Base-by-base conservation (phyloP, 257 asterid species). In the Solanum gracilifrons region DNA sequence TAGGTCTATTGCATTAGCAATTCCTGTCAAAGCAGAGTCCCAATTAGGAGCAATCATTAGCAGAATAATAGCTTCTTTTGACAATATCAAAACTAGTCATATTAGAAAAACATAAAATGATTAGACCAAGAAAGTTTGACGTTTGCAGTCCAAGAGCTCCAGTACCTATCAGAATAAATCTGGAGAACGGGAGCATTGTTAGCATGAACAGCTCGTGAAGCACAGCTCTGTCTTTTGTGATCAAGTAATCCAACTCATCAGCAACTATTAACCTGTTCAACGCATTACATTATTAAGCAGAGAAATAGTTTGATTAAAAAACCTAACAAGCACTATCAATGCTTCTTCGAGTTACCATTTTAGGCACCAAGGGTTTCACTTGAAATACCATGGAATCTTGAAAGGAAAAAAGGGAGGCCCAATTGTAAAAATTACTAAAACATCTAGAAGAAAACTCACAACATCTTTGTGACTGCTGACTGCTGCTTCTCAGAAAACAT, bases 161-260 rank as follows among this genome's bases (percentile, higher is more conserved):
- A 89, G 33, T 89, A 96, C 99, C 99, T 88, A 97, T 89, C 89
- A 97, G 91, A 89, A 97, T 94, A 91, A 98, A 97, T 93, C 92
- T 95, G 88, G 99, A 93, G 91, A 93, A 97, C 55, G 98, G 99
- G 86, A 95, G 60, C 33, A 94, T 92, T 82, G 99, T 95, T 66
- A 96, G 93, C 97, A 96, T 95, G 94, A 97, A 97, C 88, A 97
- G 94, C 91, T 96, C 98, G 71, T 97, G 99, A 89, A 96, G 99
- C 87, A 94, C 96, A 4, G 92, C 93, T 69, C 94, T 93, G 88
- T 97, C 99, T 92, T 89, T 94, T 85, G 99, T 94, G 60, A 97
- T 95, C 92, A 97, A 93, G 91, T 94, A 97, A 94, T 97, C 99
- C 94, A 97, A 91, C 92, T 97, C 99, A 83, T 97, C 99, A 88